phyloP scores from a whole-genome alignment of 2,329 filamentous ascomycete genomes.

The Dendrostoma leiphaemia region DNA sequence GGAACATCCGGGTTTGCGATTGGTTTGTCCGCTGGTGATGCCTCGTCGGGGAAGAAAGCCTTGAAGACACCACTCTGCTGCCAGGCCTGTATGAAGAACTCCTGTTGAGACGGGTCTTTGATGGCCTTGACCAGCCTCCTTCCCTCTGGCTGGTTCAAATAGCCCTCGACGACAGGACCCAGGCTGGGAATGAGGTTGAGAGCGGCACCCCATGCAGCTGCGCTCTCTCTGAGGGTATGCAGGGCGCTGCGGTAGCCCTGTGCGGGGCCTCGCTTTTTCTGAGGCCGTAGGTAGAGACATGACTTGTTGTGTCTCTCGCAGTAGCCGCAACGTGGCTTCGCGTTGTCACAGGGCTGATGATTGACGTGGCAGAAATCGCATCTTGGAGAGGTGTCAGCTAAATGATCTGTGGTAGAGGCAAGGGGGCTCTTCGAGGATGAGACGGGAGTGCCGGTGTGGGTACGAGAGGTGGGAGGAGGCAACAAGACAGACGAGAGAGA shows the following conservation, averaged over 20 bases:
- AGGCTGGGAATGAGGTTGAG: conserved; percentile 34
- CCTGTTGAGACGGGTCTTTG: conserved; percentile 34
- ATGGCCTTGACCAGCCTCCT: conserved; percentile 30
- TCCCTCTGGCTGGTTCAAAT: conserved; percentile 30
- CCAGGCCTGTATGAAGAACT: conserved; percentile 34
- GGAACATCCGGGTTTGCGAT: conserved; percentile 6
- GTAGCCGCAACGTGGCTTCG: conserved; percentile 43
- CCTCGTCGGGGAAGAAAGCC: conserved; percentile 31
- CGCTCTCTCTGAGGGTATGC: conserved; percentile 37
- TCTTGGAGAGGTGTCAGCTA: conserved; percentile 29
- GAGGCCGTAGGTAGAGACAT: conserved; percentile 36
- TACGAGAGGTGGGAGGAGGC: background rate
- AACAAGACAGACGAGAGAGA: background rate
- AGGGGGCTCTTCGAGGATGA: too few relatives aligned
- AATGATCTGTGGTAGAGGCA: background rate
- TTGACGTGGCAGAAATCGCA: conserved; percentile 47
- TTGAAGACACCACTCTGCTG: conserved; percentile 34
- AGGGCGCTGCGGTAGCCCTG: conserved; percentile 37
- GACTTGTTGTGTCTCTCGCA: conserved; percentile 39
- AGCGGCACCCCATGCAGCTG: conserved; percentile 36
- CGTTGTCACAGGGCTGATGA: conserved; percentile 48
- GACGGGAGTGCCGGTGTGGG: background rate
- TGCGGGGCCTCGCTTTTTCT: conserved; percentile 36
- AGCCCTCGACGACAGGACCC: conserved; percentile 34
- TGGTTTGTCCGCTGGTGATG: conserved; percentile 9